Conservation (phyloP, 2,329 filamentous ascomycete species). For the Fusarium vanettenii region DNA sequence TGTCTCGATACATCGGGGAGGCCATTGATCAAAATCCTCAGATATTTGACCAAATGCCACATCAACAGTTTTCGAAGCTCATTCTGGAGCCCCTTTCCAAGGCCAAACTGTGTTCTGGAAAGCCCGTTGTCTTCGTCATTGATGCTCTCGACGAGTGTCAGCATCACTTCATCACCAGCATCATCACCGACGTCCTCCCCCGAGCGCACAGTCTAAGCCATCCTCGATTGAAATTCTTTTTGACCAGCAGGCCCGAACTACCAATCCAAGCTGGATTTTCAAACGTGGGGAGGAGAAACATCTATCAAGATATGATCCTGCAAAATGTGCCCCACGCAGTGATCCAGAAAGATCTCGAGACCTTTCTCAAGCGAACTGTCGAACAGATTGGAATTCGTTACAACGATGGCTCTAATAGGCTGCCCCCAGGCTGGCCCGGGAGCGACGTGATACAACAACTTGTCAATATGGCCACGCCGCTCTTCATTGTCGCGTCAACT, state of each 20-base stretch:
- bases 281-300: neutral
- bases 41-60: constrained; percentile 43
- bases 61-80: constrained; percentile 54
- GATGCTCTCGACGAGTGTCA: constrained; percentile 49
- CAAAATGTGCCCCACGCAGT: constrained; percentile 30
- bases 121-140: constrained; percentile 46
- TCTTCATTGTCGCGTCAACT: neutral
- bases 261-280: constrained; percentile 52
- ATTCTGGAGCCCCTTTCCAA: constrained; percentile 49
- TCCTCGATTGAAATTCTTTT: constrained; percentile 48
- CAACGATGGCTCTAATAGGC: neutral
- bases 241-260: constrained; percentile 57
- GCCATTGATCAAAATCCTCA: constrained; percentile 47
- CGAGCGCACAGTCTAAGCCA: constrained; percentile 21
- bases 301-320: constrained; percentile 8
- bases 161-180: constrained; percentile 42
- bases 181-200: constrained; percentile 46
- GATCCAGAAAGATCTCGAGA: constrained; percentile 20
- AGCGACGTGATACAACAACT: neutral
- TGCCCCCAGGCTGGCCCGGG: neutral
- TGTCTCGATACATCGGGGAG: constrained; percentile 42
- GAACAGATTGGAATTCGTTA: neutral
- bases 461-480: neutral
- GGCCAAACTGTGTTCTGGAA: neutral
- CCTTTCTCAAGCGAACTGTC: neutral